phyloP scores from a whole-genome alignment of 2,329 filamentous ascomycete genomes.

The Sporothrix sp. region DNA sequence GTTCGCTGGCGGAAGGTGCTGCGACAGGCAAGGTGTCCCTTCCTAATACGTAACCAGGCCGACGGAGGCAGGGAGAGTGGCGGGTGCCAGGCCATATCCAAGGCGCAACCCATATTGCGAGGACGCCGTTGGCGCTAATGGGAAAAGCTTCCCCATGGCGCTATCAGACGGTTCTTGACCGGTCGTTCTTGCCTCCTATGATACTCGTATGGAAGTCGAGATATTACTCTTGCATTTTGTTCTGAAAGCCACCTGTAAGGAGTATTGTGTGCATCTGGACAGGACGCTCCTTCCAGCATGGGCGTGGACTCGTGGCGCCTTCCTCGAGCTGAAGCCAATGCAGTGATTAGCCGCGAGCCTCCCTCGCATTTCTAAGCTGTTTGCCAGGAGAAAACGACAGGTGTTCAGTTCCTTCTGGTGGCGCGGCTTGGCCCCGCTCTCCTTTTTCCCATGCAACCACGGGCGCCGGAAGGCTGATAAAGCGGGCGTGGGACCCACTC shows the following conservation, averaged over 20 bases:
- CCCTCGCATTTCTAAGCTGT: conserved; percentile 14
- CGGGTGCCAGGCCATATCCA: not conserved
- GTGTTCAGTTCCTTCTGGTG: conserved; percentile 15
- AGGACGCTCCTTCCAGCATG: not conserved
- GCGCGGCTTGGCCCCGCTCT: conserved; percentile 5
- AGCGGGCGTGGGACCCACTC: conserved; percentile 6
- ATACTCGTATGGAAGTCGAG: too few species aligned
- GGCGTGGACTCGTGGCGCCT: not conserved
- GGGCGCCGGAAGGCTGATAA: conserved; percentile 12
- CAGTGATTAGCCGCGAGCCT: not conserved
- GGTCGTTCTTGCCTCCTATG: not conserved
- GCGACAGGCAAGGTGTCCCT: conserved; percentile 13
- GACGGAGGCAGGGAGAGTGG: too few species aligned
- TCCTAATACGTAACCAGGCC: too few species aligned
- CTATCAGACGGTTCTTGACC: not conserved
- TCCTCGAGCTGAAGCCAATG: not conserved
- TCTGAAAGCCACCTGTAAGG: too few species aligned
- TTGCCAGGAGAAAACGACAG: conserved; percentile 16
- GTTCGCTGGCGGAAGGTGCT: not conserved
- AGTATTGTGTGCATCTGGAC: too few species aligned
- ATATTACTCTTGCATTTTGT: too few species aligned
- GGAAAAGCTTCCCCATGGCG: conserved; percentile 1
- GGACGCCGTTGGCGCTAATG: not conserved
- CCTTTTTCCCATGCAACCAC: conserved; percentile 1
- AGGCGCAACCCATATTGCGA: not conserved